Percentiles rank a stretch among this genome's conserved stretches.
Conservation (phyloP, 1,139 yeast genomes). For the Kluyveromyces marxianus region DNA sequence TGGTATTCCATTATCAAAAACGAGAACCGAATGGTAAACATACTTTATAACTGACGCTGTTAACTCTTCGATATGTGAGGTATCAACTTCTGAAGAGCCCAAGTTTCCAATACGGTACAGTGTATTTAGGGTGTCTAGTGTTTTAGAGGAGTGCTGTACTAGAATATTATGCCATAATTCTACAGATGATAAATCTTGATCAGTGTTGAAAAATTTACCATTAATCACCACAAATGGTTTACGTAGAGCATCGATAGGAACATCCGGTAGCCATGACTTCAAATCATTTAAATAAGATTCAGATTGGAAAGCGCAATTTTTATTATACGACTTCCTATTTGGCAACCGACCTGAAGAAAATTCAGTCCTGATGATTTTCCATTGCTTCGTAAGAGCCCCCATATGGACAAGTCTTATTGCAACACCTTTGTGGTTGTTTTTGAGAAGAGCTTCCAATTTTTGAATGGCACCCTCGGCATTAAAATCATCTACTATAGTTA, state of each 20-base stretch:
- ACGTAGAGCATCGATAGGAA: slow-evolving; percentile 11
- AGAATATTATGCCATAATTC: slow-evolving; percentile 41
- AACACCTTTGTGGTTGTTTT: slow-evolving; percentile 22
- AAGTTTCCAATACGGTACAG: slow-evolving; percentile 24
- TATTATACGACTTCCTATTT: background rate
- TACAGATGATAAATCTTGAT: slow-evolving; percentile 17
- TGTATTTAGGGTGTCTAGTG: slow-evolving; percentile 37
- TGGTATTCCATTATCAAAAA: slow-evolving; percentile 34
- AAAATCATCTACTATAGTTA: slow-evolving; percentile 27
- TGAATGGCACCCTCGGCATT: slow-evolving; percentile 15
- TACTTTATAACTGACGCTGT: slow-evolving; percentile 34
- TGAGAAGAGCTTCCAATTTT: slow-evolving; percentile 16
- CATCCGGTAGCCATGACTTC: slow-evolving; percentile 22
- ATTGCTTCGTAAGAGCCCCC: slow-evolving; percentile 14
- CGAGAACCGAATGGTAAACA: slow-evolving; percentile 36
- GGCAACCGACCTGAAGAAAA: background rate
- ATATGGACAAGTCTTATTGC: slow-evolving; percentile 24
- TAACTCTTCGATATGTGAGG: slow-evolving; percentile 36
- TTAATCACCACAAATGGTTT: slow-evolving; percentile 22
- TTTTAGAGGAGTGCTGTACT: slow-evolving; percentile 47
- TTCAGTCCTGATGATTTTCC: slow-evolving; percentile 11
- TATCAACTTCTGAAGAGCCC: slow-evolving; percentile 1
- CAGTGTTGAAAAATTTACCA: slow-evolving; percentile 27
- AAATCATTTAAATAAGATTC: slow-evolving; percentile 5
- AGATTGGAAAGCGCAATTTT: background rate